Conservation (phyloP, 208 protist species). For the Acanthamoeba comandoni region DNA sequence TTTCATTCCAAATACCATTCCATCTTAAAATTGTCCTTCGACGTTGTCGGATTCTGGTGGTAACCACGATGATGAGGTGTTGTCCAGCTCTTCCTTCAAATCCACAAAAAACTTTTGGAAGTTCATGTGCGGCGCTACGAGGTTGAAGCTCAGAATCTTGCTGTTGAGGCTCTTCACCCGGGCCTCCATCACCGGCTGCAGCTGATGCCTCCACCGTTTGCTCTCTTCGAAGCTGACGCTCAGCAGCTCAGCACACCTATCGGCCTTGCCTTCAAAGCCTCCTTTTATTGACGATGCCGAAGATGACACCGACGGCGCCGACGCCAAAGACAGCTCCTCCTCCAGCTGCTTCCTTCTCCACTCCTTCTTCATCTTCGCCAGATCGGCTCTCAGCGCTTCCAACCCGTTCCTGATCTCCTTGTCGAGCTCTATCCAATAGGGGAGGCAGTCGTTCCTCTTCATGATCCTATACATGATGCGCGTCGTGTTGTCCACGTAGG, state of each 20-base stretch:
- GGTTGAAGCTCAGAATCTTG: slow-evolving; percentile 62
- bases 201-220: background rate
- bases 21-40: too few relatives aligned
- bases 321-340: too few relatives aligned
- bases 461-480: slow-evolving; percentile 68
- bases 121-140: slow-evolving; percentile 53
- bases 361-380: slow-evolving; percentile 12
- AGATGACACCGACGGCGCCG: too few relatives aligned
- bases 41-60: too few relatives aligned
- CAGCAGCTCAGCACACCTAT: too few relatives aligned
- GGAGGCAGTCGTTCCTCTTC: slow-evolving; percentile 59
- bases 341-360: background rate
- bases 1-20: too few relatives aligned
- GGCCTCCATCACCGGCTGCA: background rate
- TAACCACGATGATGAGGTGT: too few relatives aligned
- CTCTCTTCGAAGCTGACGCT: slow-evolving; percentile 13
- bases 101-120: slow-evolving; percentile 50
- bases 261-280: too few relatives aligned
- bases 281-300: too few relatives aligned
- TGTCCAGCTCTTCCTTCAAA: slow-evolving; percentile 27
- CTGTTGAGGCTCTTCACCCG: slow-evolving; percentile 44
- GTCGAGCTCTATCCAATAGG: slow-evolving; percentile 40
- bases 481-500: slow-evolving; percentile 55
- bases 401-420: slow-evolving; percentile 35
- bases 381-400: background rate